These are phyloP conservation scores for Kwoniella mangroviensis DNA, from an alignment of 768 basidiomycete genomes.

Conservation along the genomic window DNA sequence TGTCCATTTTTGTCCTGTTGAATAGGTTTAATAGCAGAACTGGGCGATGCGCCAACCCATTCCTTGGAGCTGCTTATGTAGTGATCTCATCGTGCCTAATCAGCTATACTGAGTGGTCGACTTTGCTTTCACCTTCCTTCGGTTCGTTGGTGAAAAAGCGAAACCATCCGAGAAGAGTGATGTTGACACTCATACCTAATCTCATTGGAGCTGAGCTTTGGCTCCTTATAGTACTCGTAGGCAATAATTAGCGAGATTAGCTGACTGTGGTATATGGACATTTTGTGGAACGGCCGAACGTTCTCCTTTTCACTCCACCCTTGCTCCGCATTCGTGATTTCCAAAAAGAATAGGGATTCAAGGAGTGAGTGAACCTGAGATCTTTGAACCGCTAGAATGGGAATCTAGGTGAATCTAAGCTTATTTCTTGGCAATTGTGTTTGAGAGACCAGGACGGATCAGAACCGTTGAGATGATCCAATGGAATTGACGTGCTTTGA, in stretches of 20 bases:
- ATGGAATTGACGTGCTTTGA: not conserved
- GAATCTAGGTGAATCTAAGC: not conserved
- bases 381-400: not conserved
- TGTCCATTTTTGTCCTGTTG: slow-evolving; percentile 9
- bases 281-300: not conserved
- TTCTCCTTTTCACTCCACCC: not conserved
- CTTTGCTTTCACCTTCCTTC: not conserved
- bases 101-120: not conserved
- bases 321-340: not conserved
- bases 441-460: not conserved
- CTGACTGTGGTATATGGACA: not conserved
- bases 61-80: not conserved
- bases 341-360: not conserved
- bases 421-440: not conserved
- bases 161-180: slow-evolving; percentile 3
- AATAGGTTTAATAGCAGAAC: not conserved
- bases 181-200: not conserved
- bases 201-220: not conserved
- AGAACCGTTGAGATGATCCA: not conserved
- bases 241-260: not conserved
- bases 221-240: too few relatives aligned
- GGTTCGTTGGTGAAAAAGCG: not conserved
- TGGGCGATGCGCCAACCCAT: not conserved
- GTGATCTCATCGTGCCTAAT: not conserved
- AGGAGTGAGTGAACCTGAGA: not conserved